Evolutionary conservation across 2,329 filamentous ascomycete species (phyloP).

Genomic region (Ampelomyces quisqualis): DNA sequence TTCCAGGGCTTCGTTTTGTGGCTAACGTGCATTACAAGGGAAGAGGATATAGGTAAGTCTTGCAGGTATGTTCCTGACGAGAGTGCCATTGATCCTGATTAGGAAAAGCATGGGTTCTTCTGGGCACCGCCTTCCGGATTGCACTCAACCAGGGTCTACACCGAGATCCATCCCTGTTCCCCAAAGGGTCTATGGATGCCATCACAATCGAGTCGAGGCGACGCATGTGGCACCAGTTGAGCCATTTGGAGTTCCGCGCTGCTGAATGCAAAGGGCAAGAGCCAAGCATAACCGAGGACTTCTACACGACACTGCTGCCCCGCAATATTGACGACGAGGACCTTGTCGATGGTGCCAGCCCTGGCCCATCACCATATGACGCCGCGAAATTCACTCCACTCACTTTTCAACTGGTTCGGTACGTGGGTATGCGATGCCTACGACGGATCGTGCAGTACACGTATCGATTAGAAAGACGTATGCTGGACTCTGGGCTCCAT

Average conservation of each 20-base stretch:
- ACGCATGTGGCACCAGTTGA: conserved; percentile 43
- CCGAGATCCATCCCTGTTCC: conserved; percentile 42
- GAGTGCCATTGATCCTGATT: conserved; percentile 3
- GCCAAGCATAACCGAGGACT: conserved; percentile 40
- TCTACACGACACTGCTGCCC: conserved; percentile 42
- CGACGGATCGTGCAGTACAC: conserved; percentile 41
- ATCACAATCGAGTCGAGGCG: conserved; percentile 43
- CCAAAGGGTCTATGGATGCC: conserved; percentile 39
- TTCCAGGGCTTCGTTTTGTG: conserved; percentile 43
- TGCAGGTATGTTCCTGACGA: not conserved
- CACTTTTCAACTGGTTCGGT: conserved; percentile 41
- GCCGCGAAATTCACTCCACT: conserved; percentile 39
- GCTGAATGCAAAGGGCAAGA: conserved; percentile 45
- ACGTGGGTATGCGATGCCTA: conserved; percentile 38
- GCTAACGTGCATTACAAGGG: conserved; percentile 42
- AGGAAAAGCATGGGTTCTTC: conserved; percentile 43
- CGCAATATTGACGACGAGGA: conserved; percentile 45
- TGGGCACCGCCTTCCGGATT: conserved; percentile 42
- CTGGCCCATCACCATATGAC: conserved; percentile 32
- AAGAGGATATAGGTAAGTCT: conserved; percentile 41
- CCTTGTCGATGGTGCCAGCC: conserved; percentile 40
- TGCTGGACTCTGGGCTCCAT: conserved; percentile 38
- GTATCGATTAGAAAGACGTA: conserved; percentile 40
- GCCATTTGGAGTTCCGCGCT: conserved; percentile 42
- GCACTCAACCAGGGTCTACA: conserved; percentile 43